Evolutionary conservation across 2,329 filamentous ascomycete genomes (phyloP), one percentile per base, ranked within the genome.

Genomic region (Fusarium sarcochroum): DNA sequence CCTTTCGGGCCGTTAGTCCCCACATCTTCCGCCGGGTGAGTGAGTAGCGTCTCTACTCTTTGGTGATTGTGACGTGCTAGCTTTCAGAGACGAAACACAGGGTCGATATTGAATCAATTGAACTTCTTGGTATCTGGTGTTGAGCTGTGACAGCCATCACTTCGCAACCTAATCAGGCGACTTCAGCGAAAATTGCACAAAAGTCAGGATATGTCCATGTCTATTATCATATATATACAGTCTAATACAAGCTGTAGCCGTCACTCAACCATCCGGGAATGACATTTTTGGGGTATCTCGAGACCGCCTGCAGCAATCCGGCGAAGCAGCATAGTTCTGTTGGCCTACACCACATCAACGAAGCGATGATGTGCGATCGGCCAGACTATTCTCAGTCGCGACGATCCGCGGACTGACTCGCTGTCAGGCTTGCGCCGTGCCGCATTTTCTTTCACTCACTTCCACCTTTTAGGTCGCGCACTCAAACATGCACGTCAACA

Each of bases 401-500:
- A 17, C 7, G 7, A n/a, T 52, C n/a, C 20, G 18, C 53, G 15
- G 7, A 30, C 25, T 53, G 18, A 18, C 42, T 34, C 27, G 23
- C 7, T 32, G 14, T n/a, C 46, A 11, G 18, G 18, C 15, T 14
- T 20, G 17, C 20, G 18, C 11, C 18, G 18, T 20, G 32, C 35
- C 23, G 20, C 15, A 40, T n/a, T 32, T 56, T 25, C 4, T 47
- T 30, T 34, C 35, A 20, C 46, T 44, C 47, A 1, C 32, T 18
- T 55, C n/a, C 15, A 51, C 34, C 46, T 46, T 37, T 17, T 18
- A 25, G 7, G 17, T 18, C 18, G 13, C 18, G 23, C 11, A 25
- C 32, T 69, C 56, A 69, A 11, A 66, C 66, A 21, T 66, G 35
- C 14, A 25, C 63, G 7, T 68, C 67, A 32, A 51, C 48, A 17